Conservation (phyloP, 306 rosid species). For the Prosopis cineraria region DNA sequence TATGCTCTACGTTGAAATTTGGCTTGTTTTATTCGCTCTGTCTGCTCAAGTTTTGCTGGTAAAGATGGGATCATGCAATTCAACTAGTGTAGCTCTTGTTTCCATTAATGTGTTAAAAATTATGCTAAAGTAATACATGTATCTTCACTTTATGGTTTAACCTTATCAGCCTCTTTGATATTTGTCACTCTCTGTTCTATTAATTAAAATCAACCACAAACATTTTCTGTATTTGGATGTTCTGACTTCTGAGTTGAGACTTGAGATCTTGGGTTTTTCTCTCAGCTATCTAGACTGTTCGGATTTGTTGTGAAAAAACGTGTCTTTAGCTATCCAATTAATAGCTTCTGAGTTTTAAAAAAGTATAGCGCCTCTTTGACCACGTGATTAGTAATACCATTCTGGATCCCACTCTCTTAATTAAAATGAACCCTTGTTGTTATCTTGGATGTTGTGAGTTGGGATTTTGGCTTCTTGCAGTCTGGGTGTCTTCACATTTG, state of each 20-base stretch:
- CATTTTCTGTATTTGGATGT: not conserved
- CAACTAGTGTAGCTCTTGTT: not conserved
- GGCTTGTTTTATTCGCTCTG: not conserved
- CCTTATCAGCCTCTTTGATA: not conserved
- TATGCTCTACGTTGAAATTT: not conserved
- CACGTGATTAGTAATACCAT: not conserved
- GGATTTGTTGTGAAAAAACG: not conserved
- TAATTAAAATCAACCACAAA: not conserved
- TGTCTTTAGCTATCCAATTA: not conserved
- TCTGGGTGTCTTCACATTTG: conserved; percentile 9
- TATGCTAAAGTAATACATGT: not conserved
- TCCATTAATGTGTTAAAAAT: not conserved
- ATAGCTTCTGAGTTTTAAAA: not conserved
- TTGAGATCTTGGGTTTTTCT: not conserved
- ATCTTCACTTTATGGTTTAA: not conserved
- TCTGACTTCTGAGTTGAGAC: no score
- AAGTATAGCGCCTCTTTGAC: not conserved
- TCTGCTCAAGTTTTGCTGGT: not conserved
- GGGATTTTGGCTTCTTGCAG: not conserved
- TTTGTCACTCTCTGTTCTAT: not conserved
- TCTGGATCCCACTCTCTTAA: not conserved
- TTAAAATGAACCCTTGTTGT: not conserved
- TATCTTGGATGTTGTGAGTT: not conserved
- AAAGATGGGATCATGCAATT: conserved; percentile 3
- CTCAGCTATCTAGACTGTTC: not conserved